Evolutionary conservation across 129 eudicot species (phyloP), one percentile per base, ranked within the genome.

Genomic region (Gnaphalium uliginosum): DNA sequence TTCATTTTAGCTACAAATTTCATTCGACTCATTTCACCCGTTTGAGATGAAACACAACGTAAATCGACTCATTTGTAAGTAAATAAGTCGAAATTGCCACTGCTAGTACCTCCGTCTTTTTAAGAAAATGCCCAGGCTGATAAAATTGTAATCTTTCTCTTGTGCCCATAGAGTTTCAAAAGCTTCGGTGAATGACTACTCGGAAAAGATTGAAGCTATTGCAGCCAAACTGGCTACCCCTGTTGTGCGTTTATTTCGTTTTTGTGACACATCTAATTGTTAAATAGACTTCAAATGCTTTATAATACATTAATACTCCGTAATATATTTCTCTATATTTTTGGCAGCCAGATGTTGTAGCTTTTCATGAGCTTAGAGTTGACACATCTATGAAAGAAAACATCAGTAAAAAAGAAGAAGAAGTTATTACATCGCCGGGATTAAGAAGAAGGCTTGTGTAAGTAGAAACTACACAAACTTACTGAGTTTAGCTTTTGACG

Each of bases 151-250:
- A 32, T 79, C 32, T 29, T 25, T 18, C 65, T 80, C 54, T 68
- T 59, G 64, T 39, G 21, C n/a, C 66, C 75, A 51, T 69, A 90
- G 97, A 87, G 63, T 88, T 72, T 90, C 96, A 53, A 94, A 88
- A 78, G 89, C 84, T 39, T 83, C 65, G 27, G 81, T 88, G 73
- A 87, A 67, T 83, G 96, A 94, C 21, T 94, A 94, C 83, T 85
- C 93, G 4, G 86, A 88, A 81, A 89, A 88, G 80, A 89, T 94
- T 72, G 96, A 94, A 88, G 89, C 90, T n/a, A 77, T 90, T 76
- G 98, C 98, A 74, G 82, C 90, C 53, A 85, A 80, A 39, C 75
- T 90, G 78, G 90, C 82, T 73, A 81, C 35, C 41, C 81, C 90
- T 43, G 85, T 77, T 92, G 96, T 91, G 32, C 1, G 89, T 76